Percentiles rank a stretch among this genome's conserved stretches.
Evolutionary conservation across 345 rosid species (phyloP).

Genomic region (Excoecaria cochinchinensis): DNA sequence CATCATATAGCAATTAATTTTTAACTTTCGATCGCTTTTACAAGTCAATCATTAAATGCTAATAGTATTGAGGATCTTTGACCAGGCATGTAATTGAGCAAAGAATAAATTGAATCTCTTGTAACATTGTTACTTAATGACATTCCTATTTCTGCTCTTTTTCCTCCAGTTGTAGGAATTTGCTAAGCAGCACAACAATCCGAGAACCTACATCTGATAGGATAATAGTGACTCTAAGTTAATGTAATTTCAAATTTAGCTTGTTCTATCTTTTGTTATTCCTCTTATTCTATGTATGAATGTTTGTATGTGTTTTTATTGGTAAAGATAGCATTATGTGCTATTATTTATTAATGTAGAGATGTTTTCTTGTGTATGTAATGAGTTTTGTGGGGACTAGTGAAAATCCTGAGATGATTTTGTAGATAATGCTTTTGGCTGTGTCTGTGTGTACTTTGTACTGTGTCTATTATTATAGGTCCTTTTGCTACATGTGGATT

Average conservation of each 20-base stretch:
- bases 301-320: not conserved
- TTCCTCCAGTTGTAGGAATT: constrained; percentile 52
- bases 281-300: not conserved
- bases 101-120: not conserved
- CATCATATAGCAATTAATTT: too few relatives aligned
- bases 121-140: constrained; percentile 10
- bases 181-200: constrained; percentile 68
- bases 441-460: not conserved
- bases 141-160: constrained; percentile 16
- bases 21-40: too few relatives aligned
- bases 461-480: not conserved
- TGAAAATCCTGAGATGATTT: constrained; percentile 12
- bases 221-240: constrained; percentile 40
- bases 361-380: constrained; percentile 1
- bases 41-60: too few relatives aligned
- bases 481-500: not conserved
- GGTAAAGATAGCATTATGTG: constrained; percentile 3
- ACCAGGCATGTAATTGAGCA: not conserved
- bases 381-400: constrained; percentile 13
- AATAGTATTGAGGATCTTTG: too few relatives aligned
- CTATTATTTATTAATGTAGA: not conserved
- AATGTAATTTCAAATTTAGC: not conserved
- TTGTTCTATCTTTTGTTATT: not conserved
- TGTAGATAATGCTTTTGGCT: not conserved
- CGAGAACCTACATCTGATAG: constrained; percentile 95